Evolutionary conservation across 208 protist genomes (phyloP), one percentile per base, ranked within the genome.

Genomic region (Porcisia hertigi): DNA sequence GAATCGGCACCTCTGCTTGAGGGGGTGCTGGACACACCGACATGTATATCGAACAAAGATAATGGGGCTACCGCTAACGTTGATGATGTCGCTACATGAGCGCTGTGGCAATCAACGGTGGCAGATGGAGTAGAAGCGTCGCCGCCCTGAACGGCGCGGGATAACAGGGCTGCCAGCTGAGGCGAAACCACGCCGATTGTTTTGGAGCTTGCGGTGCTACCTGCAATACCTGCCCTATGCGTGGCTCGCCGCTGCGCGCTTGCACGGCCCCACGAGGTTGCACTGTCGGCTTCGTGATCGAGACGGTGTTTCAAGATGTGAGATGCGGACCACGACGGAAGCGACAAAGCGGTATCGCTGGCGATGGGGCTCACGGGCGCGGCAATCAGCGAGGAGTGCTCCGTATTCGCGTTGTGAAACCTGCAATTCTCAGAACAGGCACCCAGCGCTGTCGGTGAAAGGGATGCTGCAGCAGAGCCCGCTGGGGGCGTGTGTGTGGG

Each of bases 361-460:
- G 14, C 72, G 39, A 82, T 82, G 12, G 73, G 72, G 41, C 78
- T 82, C 47, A 78, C 60, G 4, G 52, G 73, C 2, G 73, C 73
- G 1, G 78, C 55, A 12, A 66, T 78, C 47, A 72, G 49, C 49
- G 36, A 53, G 49, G 66, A 58, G 49, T 30, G n/a, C n/a, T 39
- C 66, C 66, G 47, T 30, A 30, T 25, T 16, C 47, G 36, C 30
- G 11, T 41, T 12, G 11, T 58, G 45, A 0, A 58, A 11, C 16
- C 25, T 16, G 18, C 47, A 36, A 57, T 71, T 5, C 1, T 12
- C n/a, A n/a, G 47, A 53, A 45, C 25, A 30, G 25, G n/a, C 3
- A 36, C 30, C 25, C 16, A n/a, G 49, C 39, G 23, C 63, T 49
- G 41, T 23, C 39, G 25, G 20, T 25, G 41, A 20, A 67, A 7